Conservation (phyloP, 2,329 filamentous ascomycete genomes). For the Amylocarpus encephaloides region DNA sequence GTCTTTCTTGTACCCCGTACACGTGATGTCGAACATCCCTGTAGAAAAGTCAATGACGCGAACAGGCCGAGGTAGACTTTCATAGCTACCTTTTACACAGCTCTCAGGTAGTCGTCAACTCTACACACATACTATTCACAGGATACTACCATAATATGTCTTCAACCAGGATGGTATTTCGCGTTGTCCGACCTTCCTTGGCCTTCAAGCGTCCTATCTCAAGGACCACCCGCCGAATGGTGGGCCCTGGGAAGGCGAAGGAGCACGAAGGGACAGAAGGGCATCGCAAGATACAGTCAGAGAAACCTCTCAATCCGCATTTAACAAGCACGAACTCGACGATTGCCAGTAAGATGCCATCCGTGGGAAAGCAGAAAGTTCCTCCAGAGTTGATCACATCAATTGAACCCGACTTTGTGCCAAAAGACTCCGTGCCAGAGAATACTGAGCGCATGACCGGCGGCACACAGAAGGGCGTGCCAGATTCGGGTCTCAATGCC, state of each 20-base stretch:
- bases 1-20: too few relatives aligned
- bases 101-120: too few relatives aligned
- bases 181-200: slow-evolving; percentile 22
- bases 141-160: slow-evolving; percentile 15
- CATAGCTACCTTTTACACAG: too few relatives aligned
- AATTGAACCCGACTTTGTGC: slow-evolving; percentile 48
- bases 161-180: slow-evolving; percentile 18
- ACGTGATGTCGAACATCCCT: too few relatives aligned
- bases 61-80: too few relatives aligned
- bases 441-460: slow-evolving; percentile 62
- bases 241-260: slow-evolving; percentile 26
- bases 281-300: slow-evolving; percentile 49
- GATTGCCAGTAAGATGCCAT: slow-evolving; percentile 56
- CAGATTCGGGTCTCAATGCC: slow-evolving; percentile 40
- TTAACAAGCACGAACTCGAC: slow-evolving; percentile 60
- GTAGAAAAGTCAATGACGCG: too few relatives aligned
- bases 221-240: slow-evolving; percentile 19
- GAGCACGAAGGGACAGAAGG: slow-evolving; percentile 46
- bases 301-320: slow-evolving; percentile 53
- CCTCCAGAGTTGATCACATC: slow-evolving; percentile 56
- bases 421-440: slow-evolving; percentile 54
- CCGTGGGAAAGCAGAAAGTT: slow-evolving; percentile 47
- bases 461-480: slow-evolving; percentile 48
- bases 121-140: too few relatives aligned
- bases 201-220: slow-evolving; percentile 20